A percentile compares a stretch with the other conserved stretches of the same genome.
Conservation (phyloP, 768 basidiomycete genomes). For the Mycena rebaudengoi region DNA sequence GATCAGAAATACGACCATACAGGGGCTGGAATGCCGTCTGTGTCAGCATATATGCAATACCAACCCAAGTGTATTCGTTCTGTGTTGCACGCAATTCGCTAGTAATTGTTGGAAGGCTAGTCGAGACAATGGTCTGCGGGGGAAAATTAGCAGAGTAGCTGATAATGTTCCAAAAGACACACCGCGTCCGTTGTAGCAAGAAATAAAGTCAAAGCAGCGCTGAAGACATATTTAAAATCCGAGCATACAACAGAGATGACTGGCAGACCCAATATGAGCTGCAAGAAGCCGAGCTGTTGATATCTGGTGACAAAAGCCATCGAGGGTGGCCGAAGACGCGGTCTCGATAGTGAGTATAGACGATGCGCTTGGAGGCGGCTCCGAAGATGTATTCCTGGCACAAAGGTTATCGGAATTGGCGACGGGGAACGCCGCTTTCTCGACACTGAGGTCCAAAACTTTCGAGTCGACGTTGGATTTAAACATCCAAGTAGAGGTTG, state of each 20-base stretch:
- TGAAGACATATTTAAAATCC: constrained; percentile 36
- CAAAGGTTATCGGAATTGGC: background rate
- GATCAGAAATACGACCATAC: constrained; percentile 82
- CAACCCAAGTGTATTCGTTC: constrained; percentile 86
- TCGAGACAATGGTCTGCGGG: constrained; percentile 75
- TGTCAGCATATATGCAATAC: constrained; percentile 84
- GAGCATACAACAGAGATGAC: constrained; percentile 9
- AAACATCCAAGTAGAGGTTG: background rate
- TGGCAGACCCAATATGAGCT: constrained; percentile 73
- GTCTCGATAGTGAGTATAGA: constrained; percentile 38
- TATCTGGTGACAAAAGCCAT: constrained; percentile 40
- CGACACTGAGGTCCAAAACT: constrained; percentile 1
- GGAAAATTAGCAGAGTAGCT: background rate
- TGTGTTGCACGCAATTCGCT: constrained; percentile 72
- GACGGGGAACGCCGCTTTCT: background rate
- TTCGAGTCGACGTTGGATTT: constrained; percentile 3
- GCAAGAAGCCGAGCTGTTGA: constrained; percentile 67
- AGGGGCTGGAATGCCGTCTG: constrained; percentile 88
- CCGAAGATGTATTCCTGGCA: constrained; percentile 11
- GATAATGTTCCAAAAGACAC: constrained; percentile 34
- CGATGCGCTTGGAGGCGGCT: constrained; percentile 26
- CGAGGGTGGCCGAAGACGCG: constrained; percentile 40
- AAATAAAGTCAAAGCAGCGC: constrained; percentile 82
- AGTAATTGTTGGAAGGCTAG: constrained; percentile 82
- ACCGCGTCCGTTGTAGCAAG: constrained; percentile 90